Conservation (phyloP, 345 rosid species). For the Bretschneidera sinensis region DNA sequence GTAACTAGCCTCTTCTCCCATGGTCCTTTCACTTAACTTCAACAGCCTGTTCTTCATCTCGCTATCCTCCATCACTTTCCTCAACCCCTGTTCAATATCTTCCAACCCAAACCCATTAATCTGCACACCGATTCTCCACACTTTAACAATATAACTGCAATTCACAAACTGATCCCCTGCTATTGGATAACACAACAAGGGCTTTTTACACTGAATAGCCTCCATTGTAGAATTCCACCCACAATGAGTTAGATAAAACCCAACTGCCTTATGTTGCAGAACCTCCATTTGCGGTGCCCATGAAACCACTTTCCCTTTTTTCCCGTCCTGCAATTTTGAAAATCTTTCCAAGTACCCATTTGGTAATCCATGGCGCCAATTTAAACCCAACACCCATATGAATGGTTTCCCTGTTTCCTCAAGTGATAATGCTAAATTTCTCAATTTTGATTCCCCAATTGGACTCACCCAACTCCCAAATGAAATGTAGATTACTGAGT, state of each 20-base stretch:
- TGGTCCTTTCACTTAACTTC: slow-evolving; percentile 30
- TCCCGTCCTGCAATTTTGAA: slow-evolving; percentile 16
- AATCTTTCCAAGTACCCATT: slow-evolving; percentile 38
- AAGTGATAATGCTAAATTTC: slow-evolving; percentile 43
- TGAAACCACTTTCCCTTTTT: slow-evolving; percentile 50
- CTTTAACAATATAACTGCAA: slow-evolving; percentile 49
- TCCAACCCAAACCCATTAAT: slow-evolving; percentile 37
- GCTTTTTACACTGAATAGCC: slow-evolving; percentile 41
- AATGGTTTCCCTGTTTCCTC: slow-evolving; percentile 47
- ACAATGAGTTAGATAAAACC: slow-evolving; percentile 67
- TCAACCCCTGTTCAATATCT: slow-evolving; percentile 46
- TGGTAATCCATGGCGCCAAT: slow-evolving; percentile 63
- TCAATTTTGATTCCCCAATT: slow-evolving; percentile 51
- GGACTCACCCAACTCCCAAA: slow-evolving; percentile 91
- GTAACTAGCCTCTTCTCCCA: slow-evolving; percentile 35
- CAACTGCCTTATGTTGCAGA: slow-evolving; percentile 43
- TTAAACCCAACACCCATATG: slow-evolving; percentile 50
- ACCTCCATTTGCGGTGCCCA: slow-evolving; percentile 77
- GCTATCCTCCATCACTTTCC: slow-evolving; percentile 39
- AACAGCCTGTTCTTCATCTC: slow-evolving; percentile 36
- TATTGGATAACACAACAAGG: slow-evolving; percentile 62
- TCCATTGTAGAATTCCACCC: slow-evolving; percentile 90
- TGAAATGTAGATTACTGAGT: slow-evolving; percentile 59
- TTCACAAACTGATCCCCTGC: slow-evolving; percentile 84
- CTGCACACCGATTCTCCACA: slow-evolving; percentile 57